Percentiles rank a stretch among this genome's conserved stretches.
phyloP scores from a whole-genome alignment of 352 stramenopile species.

The Peronospora belbahrii region DNA sequence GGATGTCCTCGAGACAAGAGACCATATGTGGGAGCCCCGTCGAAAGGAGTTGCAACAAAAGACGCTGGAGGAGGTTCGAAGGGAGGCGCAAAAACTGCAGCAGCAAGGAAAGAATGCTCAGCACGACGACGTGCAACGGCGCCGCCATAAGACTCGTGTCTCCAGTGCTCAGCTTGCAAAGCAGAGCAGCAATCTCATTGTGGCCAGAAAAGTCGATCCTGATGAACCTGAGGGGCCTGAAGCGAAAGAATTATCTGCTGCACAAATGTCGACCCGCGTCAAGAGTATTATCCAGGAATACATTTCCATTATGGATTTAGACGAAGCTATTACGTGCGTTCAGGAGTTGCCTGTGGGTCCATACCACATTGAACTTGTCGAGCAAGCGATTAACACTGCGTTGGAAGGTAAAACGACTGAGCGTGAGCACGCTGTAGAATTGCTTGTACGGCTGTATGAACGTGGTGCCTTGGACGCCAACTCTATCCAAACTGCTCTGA shows the following conservation, averaged over 20 bases:
- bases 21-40: constrained; percentile 82
- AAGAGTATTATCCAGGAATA: constrained; percentile 86
- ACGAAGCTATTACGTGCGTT: constrained; percentile 68
- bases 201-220: constrained; percentile 41
- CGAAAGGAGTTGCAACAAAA: constrained; percentile 85
- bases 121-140: constrained; percentile 67
- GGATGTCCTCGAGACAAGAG: constrained; percentile 77
- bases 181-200: constrained; percentile 69
- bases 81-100: constrained; percentile 75
- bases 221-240: constrained; percentile 19
- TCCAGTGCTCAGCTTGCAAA: constrained; percentile 74
- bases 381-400: constrained; percentile 60
- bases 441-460: constrained; percentile 75
- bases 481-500: constrained; percentile 59
- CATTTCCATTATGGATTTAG: constrained; percentile 64
- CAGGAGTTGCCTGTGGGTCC: constrained; percentile 49
- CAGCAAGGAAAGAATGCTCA: constrained; percentile 83
- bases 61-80: constrained; percentile 76
- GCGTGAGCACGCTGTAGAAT: constrained; percentile 56
- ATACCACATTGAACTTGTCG: constrained; percentile 54
- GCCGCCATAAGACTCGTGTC: constrained; percentile 69
- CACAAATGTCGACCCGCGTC: constrained; percentile 61
- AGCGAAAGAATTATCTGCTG: constrained; percentile 19
- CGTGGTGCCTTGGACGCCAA: constrained; percentile 51
- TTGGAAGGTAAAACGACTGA: constrained; percentile 71